Evolutionary conservation across 306 rosid genomes (phyloP), one percentile per base, ranked within the genome.

Genomic region (Dalbergia oliveri): DNA sequence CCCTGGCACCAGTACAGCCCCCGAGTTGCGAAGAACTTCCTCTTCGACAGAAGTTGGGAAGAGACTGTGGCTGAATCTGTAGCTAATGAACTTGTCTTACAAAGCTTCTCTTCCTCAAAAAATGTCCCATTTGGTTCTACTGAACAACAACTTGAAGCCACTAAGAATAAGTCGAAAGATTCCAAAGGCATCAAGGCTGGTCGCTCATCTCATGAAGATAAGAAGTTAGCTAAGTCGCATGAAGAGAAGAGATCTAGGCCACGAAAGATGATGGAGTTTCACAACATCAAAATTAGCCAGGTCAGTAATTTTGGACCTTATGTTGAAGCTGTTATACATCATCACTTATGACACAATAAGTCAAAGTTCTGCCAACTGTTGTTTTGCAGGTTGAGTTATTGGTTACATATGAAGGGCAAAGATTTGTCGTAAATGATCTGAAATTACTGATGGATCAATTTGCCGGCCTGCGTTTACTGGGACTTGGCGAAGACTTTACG

Each of bases 201-300:
- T 77, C 94, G 98, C 77, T 73, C 97, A 80, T 91, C 99, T 81
- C 93, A 91, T 70, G 99, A 96, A 73, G 99, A 93, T 53, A 95
- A 93, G 78, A 96, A 96, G 90, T 85, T 90, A 67, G 81, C 84
- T 11, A 96, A 90, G 84, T 67, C 94, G 0, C 90, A 88, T 53
- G 99, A 93, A 82, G 99, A 91, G 78, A 96, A 93, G 89, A 89
- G 93, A 88, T 82, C 98, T 70, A 90, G 97, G 86, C 99, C 98
- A 26, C 88, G 92, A 63, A 96, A 91, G 86, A 80, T 93, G 99
- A 96, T 89, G 97, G 99, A 96, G 91, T 96, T 96, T 77, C 94
- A 91, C 86, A 89, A 91, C 85, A 93, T 96, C 86, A 96, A 91
- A 91, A 96, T 96, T 63, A 96, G 99, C 73, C 99, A 93, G 99